Evolutionary conservation across 1,284 basidiomycete species (phyloP).

Genomic region (Trametes pubescens): DNA sequence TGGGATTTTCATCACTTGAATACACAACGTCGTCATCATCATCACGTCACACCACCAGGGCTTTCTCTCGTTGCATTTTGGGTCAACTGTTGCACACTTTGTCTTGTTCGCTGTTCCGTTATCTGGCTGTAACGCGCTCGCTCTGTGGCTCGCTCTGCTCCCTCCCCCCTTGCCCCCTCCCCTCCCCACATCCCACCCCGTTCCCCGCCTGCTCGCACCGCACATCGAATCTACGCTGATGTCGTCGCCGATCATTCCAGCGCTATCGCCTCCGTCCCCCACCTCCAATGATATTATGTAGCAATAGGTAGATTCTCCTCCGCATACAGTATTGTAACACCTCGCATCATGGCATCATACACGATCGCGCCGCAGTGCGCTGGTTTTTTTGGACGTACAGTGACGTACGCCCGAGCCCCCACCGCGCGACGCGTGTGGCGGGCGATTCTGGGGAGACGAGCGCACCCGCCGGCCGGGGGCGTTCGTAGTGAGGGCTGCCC

Average conservation of each 20-base stretch:
- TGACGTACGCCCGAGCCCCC: too few relatives aligned
- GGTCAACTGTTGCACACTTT: slow-evolving; percentile 27
- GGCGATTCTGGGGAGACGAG: not conserved
- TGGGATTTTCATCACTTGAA: not conserved
- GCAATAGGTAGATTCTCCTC: slow-evolving; percentile 38
- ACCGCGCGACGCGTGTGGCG: not conserved
- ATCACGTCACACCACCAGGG: slow-evolving; percentile 26
- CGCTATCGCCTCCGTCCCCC: not conserved
- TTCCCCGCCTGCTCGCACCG: slow-evolving; percentile 11
- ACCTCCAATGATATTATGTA: slow-evolving; percentile 30
- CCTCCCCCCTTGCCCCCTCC: not conserved
- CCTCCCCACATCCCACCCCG: not conserved
- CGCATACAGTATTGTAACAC: slow-evolving; percentile 34
- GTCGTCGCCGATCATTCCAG: slow-evolving; percentile 11
- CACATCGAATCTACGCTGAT: slow-evolving; percentile 24
- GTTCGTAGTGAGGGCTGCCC: too few relatives aligned
- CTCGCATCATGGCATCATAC: slow-evolving; percentile 41
- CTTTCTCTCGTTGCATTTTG: slow-evolving; percentile 24
- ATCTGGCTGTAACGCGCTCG: slow-evolving; percentile 24
- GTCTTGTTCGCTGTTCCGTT: slow-evolving; percentile 26
- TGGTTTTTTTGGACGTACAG: slow-evolving; percentile 27
- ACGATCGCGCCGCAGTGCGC: slow-evolving; percentile 38
- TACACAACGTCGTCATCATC: not conserved
- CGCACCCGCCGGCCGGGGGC: too few relatives aligned
- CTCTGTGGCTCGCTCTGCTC: slow-evolving; percentile 27